Evolutionary conservation across 2,329 filamentous ascomycete species (phyloP).

Genomic region (Talaromyces sp.): DNA sequence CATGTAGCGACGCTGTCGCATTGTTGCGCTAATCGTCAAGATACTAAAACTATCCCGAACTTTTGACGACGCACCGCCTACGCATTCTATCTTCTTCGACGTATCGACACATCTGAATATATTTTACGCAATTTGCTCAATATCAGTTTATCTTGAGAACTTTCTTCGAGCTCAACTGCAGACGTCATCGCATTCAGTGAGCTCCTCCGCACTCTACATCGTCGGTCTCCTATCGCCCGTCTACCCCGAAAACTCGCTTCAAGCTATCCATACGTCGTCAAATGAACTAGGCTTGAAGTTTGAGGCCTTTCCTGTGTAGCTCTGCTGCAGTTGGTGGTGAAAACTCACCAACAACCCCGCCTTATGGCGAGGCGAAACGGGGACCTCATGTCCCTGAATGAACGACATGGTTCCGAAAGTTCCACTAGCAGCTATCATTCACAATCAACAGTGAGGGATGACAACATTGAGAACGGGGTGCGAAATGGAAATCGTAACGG

Average conservation of each 20-base stretch:
- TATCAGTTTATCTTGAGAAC: neutral
- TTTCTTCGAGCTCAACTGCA: neutral
- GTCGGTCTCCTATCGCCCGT: neutral
- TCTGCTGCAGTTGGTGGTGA: constrained; percentile 1
- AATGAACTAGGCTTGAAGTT: constrained; percentile 4
- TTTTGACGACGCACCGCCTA: neutral
- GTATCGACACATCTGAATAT: neutral
- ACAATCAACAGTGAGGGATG: constrained; percentile 39
- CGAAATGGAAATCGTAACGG: constrained; percentile 25
- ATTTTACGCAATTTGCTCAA: neutral
- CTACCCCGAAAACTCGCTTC: neutral
- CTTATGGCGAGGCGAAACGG: constrained; percentile 32
- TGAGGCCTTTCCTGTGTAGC: neutral
- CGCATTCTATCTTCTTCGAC: neutral
- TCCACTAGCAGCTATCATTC: constrained; percentile 40
- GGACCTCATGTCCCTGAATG: constrained; percentile 32
- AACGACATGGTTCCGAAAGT: constrained; percentile 41
- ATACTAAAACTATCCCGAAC: neutral
- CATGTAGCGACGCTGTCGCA: constrained; percentile 20
- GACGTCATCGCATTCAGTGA: constrained; percentile 1
- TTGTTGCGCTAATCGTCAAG: constrained; percentile 15
- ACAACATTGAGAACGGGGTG: constrained; percentile 21
- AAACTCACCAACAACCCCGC: constrained; percentile 15
- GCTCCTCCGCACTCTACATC: neutral
- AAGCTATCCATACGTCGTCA: neutral